phyloP scores from a whole-genome alignment of 106 monocot species.

The Amphibolis antarctica region DNA sequence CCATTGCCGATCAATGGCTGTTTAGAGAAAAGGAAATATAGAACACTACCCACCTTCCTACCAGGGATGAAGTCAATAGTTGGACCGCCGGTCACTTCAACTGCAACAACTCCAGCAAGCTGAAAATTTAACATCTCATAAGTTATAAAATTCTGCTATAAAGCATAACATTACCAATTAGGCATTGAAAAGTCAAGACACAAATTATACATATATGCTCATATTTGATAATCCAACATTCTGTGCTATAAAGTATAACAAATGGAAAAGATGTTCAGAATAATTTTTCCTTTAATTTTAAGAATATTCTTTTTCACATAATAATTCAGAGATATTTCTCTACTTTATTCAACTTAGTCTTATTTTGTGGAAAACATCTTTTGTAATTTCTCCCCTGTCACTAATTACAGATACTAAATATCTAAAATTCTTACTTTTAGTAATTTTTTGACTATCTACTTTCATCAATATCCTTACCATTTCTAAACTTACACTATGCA shows the following conservation, averaged over 20 bases:
- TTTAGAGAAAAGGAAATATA: not conserved
- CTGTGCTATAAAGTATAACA: not conserved
- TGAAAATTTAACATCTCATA: constrained; percentile 5
- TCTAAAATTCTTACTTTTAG: no score
- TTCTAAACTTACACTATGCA: no score
- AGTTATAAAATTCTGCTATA: not conserved
- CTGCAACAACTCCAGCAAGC: constrained; percentile 98
- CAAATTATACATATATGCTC: not conserved
- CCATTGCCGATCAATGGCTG: not conserved
- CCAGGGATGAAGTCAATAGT: constrained; percentile 81
- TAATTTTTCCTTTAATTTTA: no score
- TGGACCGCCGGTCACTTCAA: constrained; percentile 36
- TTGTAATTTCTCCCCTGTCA: no score
- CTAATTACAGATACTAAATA: no score
- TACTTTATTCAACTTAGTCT: no score
- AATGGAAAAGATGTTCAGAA: no score
- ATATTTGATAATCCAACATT: not conserved
- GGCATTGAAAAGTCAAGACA: not conserved
- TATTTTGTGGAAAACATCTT: no score
- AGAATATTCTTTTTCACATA: no score
- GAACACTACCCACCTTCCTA: constrained; percentile 41
- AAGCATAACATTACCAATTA: not conserved
- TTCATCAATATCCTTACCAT: no score
- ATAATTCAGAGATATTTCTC: no score
- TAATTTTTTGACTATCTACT: no score